Conservation (phyloP, 306 rosid species). For the Prunus dulcis region DNA sequence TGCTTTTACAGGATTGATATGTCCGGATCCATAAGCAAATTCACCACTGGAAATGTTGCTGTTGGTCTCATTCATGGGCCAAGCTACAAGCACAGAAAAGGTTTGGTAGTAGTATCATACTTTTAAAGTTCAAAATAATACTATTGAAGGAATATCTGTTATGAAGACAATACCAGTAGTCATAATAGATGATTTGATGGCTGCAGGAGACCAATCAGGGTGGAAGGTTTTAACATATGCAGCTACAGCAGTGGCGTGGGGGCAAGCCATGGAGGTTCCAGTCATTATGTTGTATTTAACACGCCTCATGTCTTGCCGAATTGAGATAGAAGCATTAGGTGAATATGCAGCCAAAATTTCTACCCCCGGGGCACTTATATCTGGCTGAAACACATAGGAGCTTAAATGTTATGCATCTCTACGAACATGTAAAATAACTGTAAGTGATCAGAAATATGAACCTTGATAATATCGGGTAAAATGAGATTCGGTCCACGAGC, state of each 20-base stretch:
- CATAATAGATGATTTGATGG: constrained; percentile 35
- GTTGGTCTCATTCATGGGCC: constrained; percentile 4
- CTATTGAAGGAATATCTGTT: constrained; percentile 17
- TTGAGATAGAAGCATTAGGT: not conserved
- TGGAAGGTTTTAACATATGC: constrained; percentile 26
- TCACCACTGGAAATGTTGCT: constrained; percentile 5
- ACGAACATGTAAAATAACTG: not conserved
- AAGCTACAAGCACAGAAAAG: constrained; percentile 10
- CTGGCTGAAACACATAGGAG: constrained; percentile 22
- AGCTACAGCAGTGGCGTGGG: constrained; percentile 31
- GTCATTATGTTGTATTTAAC: constrained; percentile 14
- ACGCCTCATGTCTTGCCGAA: not conserved
- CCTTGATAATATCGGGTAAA: constrained; percentile 21
- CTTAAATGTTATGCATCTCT: not conserved
- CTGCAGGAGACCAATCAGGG: constrained; percentile 37
- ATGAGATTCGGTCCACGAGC: constrained; percentile 29
- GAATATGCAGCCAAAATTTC: constrained; percentile 32
- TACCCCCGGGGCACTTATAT: constrained; percentile 28
- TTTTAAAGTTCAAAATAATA: constrained; percentile 23
- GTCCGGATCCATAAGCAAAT: constrained; percentile 39
- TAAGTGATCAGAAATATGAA: not conserved
- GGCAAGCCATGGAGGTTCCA: constrained; percentile 41
- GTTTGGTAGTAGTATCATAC: not conserved
- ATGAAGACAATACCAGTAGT: constrained; percentile 16
- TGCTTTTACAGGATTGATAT: constrained; percentile 24